phyloP scores from a whole-genome alignment of 495 filamentous ascomycete genomes.

The Penicillium alfredii region DNA sequence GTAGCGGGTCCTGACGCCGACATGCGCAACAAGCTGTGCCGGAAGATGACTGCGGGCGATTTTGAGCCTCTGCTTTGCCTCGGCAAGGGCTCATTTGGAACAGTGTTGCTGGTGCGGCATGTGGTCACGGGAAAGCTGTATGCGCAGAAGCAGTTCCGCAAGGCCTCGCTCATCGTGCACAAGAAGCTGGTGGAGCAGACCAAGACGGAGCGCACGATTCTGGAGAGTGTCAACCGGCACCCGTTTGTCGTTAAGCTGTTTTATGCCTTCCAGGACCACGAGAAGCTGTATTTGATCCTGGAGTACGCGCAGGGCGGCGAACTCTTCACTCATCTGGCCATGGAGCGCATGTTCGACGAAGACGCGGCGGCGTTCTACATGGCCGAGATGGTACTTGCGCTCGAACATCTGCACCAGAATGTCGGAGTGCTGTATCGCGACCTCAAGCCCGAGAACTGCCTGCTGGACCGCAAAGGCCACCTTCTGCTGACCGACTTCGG shows the following conservation, averaged over 20 bases:
- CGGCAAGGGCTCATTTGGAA: slow-evolving; percentile 92
- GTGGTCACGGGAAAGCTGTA: slow-evolving; percentile 79
- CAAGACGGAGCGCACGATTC: slow-evolving; percentile 87
- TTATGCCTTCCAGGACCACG: slow-evolving; percentile 97
- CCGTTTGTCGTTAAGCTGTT: slow-evolving; percentile 96
- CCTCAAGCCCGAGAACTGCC: slow-evolving; percentile 95
- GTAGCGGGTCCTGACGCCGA: slow-evolving; percentile 15
- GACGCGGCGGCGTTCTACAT: slow-evolving; percentile 91
- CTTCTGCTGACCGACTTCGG: slow-evolving; percentile 95
- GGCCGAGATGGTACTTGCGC: slow-evolving; percentile 91
- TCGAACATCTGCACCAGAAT: slow-evolving; percentile 85
- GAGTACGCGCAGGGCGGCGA: slow-evolving; percentile 98
- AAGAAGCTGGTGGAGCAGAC: slow-evolving; percentile 94
- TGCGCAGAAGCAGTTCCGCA: slow-evolving; percentile 97
- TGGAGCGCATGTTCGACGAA: slow-evolving; percentile 89
- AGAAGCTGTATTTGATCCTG: slow-evolving; percentile 95
- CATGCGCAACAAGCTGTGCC: slow-evolving; percentile 42
- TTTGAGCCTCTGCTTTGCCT: slow-evolving; percentile 92
- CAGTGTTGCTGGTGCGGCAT: slow-evolving; percentile 88
- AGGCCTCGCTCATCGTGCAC: slow-evolving; percentile 85
- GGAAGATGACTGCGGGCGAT: slow-evolving; percentile 87
- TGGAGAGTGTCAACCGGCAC: slow-evolving; percentile 92
- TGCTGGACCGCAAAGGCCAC: slow-evolving; percentile 85
- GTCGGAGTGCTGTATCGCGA: slow-evolving; percentile 95
- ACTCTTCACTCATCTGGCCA: slow-evolving; percentile 81